A percentile compares a stretch with the other conserved stretches of the same genome.
Evolutionary conservation across 306 rosid genomes (phyloP).

Genomic region (Corylus heterophylla): DNA sequence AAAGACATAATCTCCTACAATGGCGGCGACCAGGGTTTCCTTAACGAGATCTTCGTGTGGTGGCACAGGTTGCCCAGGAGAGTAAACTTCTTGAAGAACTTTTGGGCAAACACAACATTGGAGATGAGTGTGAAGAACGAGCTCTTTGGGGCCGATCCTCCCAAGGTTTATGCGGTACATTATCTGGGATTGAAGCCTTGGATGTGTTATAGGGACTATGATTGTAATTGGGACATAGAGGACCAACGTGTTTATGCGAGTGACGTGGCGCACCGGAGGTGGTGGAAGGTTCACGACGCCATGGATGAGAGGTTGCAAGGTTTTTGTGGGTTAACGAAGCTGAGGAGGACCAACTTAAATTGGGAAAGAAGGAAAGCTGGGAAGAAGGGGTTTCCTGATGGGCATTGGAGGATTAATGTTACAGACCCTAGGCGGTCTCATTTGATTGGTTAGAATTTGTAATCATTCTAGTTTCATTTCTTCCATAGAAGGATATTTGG

Average conservation of each 20-base stretch:
- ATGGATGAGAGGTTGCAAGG: slow-evolving; percentile 56
- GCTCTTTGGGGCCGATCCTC: slow-evolving; percentile 73
- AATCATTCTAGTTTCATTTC: not conserved
- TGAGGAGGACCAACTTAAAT: slow-evolving; percentile 62
- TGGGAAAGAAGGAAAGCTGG: slow-evolving; percentile 74
- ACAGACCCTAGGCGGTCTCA: slow-evolving; percentile 77
- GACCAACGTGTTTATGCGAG: slow-evolving; percentile 82
- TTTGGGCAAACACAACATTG: slow-evolving; percentile 76
- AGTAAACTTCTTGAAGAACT: slow-evolving; percentile 77
- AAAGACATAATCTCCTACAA: slow-evolving; percentile 71
- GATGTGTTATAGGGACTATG: slow-evolving; percentile 90
- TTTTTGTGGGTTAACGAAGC: slow-evolving; percentile 61
- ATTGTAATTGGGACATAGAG: slow-evolving; percentile 76
- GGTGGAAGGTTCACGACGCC: slow-evolving; percentile 79
- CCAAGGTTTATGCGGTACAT: slow-evolving; percentile 70
- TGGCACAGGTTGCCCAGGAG: slow-evolving; percentile 96
- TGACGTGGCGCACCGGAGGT: slow-evolving; percentile 77
- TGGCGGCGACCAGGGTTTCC: slow-evolving; percentile 92
- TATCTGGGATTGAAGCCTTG: slow-evolving; percentile 88
- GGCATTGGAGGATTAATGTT: slow-evolving; percentile 75
- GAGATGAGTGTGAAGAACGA: slow-evolving; percentile 61
- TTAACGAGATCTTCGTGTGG: slow-evolving; percentile 94
- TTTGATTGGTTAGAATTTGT: slow-evolving; percentile 40
- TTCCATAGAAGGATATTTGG: not conserved
- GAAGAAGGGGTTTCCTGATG: slow-evolving; percentile 41